Conservation (phyloP, 2,329 filamentous ascomycete genomes). For the Calonectria pseudoturangicola region DNA sequence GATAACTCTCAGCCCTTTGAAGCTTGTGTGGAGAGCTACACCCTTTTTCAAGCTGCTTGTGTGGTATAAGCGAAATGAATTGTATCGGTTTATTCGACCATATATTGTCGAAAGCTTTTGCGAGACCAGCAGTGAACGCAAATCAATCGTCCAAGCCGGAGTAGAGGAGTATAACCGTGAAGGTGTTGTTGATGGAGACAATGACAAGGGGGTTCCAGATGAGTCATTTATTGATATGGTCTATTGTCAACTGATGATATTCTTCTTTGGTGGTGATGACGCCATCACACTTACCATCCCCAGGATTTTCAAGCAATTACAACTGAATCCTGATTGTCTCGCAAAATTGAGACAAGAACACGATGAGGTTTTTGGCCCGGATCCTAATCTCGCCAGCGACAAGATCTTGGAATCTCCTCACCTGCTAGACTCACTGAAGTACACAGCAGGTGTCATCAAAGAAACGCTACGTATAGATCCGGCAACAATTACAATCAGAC, state of each 20-base stretch:
- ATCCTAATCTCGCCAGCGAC: not conserved
- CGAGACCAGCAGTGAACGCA: not conserved
- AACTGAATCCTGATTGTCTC: not conserved
- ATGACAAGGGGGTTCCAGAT: not conserved
- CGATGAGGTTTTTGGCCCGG: not conserved
- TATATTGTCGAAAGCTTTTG: not conserved
- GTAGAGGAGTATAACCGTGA: not conserved
- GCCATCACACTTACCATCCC: not conserved
- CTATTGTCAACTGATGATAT: slow-evolving; percentile 1
- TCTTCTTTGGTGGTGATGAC: not conserved
- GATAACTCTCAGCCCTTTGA: not conserved
- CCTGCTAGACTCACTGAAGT: not conserved
- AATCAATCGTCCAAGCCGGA: not conserved
- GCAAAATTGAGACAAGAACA: not conserved
- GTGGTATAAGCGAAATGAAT: not conserved
- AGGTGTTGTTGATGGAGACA: not conserved
- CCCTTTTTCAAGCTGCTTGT: not conserved
- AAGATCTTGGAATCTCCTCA: not conserved
- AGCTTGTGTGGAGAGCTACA: slow-evolving; percentile 1
- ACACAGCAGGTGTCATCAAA: not conserved
- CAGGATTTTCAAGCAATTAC: not conserved
- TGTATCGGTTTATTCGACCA: not conserved
- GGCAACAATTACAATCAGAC: not conserved
- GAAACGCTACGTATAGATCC: not conserved
- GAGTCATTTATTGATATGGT: not conserved